phyloP scores from a whole-genome alignment of 345 rosid genomes.

The Salix viminalis region DNA sequence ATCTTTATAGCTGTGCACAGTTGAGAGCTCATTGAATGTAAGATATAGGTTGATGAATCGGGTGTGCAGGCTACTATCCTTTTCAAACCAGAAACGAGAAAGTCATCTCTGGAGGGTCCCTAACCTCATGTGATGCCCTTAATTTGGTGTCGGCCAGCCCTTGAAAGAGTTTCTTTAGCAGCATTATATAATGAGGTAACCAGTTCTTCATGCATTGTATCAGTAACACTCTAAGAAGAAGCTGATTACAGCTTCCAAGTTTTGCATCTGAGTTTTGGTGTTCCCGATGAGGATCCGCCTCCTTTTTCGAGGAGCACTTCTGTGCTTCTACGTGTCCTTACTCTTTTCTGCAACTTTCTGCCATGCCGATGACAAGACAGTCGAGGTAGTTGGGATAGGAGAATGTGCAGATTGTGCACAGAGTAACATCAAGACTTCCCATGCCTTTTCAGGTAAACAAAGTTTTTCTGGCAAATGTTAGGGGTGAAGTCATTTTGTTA shows the following conservation, averaged over 20 bases:
- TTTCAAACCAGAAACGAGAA: slow-evolving; percentile 8
- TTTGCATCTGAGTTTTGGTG: neutral
- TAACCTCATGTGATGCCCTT: slow-evolving; percentile 34
- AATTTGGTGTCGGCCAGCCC: slow-evolving; percentile 29
- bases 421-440: slow-evolving; percentile 33
- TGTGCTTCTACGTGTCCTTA: slow-evolving; percentile 39
- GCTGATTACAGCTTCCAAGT: slow-evolving; percentile 11
- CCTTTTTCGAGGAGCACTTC: slow-evolving; percentile 31
- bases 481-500: neutral
- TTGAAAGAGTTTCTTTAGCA: neutral
- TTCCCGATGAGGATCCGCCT: slow-evolving; percentile 54
- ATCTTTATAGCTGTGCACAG: slow-evolving; percentile 25
- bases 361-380: slow-evolving; percentile 27
- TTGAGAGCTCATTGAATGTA: slow-evolving; percentile 38
- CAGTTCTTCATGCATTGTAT: neutral
- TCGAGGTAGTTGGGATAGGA: slow-evolving; percentile 60
- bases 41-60: slow-evolving; percentile 2
- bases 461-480: neutral
- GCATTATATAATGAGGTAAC: slow-evolving; percentile 9
- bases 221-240: neutral
- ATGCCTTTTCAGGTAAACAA: slow-evolving; percentile 55
- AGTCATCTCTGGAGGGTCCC: slow-evolving; percentile 23
- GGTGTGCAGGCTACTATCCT: slow-evolving; percentile 21
- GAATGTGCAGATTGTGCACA: slow-evolving; percentile 59
- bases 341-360: slow-evolving; percentile 36